Evolutionary conservation across 805 yeast genomes (phyloP), one percentile per base, ranked within the genome.

Genomic region (Grigorovia humatica): DNA sequence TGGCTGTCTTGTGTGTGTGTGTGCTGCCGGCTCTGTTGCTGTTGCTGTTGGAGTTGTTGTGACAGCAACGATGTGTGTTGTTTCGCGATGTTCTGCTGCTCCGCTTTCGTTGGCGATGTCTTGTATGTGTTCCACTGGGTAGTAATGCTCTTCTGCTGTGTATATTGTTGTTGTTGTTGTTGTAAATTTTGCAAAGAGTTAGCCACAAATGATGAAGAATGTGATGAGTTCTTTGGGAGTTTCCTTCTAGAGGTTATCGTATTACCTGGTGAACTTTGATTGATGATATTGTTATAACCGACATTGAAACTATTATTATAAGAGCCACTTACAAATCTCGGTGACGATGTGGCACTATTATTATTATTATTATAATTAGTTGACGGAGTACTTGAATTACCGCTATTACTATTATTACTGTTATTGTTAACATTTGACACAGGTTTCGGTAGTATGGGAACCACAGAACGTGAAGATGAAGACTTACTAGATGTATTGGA

Each of bases 391-490:
- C 4, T 13, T 12, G 42, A 13, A 38, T 2, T 38, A 38, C 12
- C 12, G 15, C 15, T 35, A 18, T 9, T 18, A 12, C 9, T 13
- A 20, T 18, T 38, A 44, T 43, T 27, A 32, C 42, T 50, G 38
- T 42, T 42, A 32, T 20, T 50, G 3, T 9, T 18, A 17, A 35
- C 13, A 38, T 18, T 52, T 2, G 63, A 58, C n/a, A 64, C 55
- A 23, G 69, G 69, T 53, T 66, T 68, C 2, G 71, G 70, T 43
- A 68, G 50, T 29, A 68, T 68, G 1, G 70, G 70, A 2, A 68
- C 67, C 49, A 64, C 59, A 17, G 69, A 60, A 43, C 66, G 59
- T 1, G 69, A 60, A 9, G 66, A 59, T 1, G 69, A 63, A 23
- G 64, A 61, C 43, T 59, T 58, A 48, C 66, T 62, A 1, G 67